These are phyloP conservation scores for Shiraia sp. DNA, from an alignment of 2,329 filamentous ascomycete genomes.

Conservation along the genomic window DNA sequence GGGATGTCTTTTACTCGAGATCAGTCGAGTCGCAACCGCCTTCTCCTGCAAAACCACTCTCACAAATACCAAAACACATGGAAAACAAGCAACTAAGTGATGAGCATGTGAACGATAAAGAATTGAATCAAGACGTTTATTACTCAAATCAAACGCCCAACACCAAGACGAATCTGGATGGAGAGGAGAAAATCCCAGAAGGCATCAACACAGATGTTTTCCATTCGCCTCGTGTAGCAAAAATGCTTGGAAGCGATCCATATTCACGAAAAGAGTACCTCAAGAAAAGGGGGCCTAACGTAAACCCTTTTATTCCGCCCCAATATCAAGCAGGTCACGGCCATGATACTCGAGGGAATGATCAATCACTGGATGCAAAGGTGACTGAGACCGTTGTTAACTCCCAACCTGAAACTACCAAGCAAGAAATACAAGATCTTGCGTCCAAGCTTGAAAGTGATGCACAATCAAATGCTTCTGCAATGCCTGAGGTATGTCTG, in stretches of 20 bases:
- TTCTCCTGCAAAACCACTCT: slow-evolving; percentile 57
- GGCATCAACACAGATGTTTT: slow-evolving; percentile 66
- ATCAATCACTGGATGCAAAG: slow-evolving; percentile 13
- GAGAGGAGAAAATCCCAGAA: slow-evolving; percentile 55
- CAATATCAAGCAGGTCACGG: slow-evolving; percentile 7
- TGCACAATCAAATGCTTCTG: slow-evolving; percentile 34
- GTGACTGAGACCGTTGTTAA: slow-evolving; percentile 7
- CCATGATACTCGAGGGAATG: slow-evolving; percentile 26
- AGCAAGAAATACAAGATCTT: slow-evolving; percentile 50
- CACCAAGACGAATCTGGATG: slow-evolving; percentile 28
- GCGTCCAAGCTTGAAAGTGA: slow-evolving; percentile 54
- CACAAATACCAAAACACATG: slow-evolving; percentile 59
- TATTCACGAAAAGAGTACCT: slow-evolving; percentile 39
- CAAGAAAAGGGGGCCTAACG: slow-evolving; percentile 33
- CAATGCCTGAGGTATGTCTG: slow-evolving; percentile 29
- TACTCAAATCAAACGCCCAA: slow-evolving; percentile 44
- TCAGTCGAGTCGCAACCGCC: slow-evolving; percentile 52
- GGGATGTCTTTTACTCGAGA: slow-evolving; percentile 61
- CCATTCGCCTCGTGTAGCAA: slow-evolving; percentile 62
- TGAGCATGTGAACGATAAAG: slow-evolving; percentile 46
- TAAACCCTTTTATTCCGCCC: slow-evolving; percentile 39
- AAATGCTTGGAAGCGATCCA: slow-evolving; percentile 55
- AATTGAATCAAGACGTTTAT: slow-evolving; percentile 61
- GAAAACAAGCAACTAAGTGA: slow-evolving; percentile 52
- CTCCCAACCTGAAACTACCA: slow-evolving; percentile 17